Evolutionary conservation across 1,284 basidiomycete genomes (phyloP), one percentile per base, ranked within the genome.

Genomic region (Peniophora sp.): DNA sequence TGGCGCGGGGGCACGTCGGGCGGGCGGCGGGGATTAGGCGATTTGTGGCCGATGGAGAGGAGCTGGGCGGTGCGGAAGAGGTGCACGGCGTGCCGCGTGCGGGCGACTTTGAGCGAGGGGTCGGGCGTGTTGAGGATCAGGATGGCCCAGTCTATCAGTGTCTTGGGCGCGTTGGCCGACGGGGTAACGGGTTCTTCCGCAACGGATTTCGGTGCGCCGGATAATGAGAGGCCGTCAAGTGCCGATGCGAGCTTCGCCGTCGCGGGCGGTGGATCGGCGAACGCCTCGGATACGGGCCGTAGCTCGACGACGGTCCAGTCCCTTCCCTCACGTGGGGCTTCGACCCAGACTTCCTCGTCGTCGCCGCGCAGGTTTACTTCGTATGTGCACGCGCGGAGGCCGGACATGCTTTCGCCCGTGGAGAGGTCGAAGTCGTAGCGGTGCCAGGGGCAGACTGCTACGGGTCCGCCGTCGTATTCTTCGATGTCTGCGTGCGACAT

Each of bases 391-490:
- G 91, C 84, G 53, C 72, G 75, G 51, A 92, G 69, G 2, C 91
- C 91, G 2, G 85, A 91, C 45, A 86, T 78, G 62, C 86, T 87
- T 55, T 82, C 75, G 3, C 88, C 88, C 0, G 85, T 86, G 23
- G 69, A 70, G 32, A 89, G 68, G 59, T 82, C 78, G 62, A 85
- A 87, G 61, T 88, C 88, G 56, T 64, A 85, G 75, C 87, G 78
- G 67, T 94, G 90, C 86, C 87, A 92, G 3, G 91, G 89, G 65
- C 89, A 92, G 3, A 91, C 86, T 45, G 80, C 79, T 12, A 82
- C 78, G 17, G 75, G 61, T 45, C 69, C 78, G 45, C 63, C 72
- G 54, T 81, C 84, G 52, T 74, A 81, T 53, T 88, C 85, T 59
- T 89, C 85, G 14, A 87, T 84, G 35, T 87, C 84, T 0, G 85